Conservation (phyloP, 768 basidiomycete species). For the Trametopsis cervina region DNA sequence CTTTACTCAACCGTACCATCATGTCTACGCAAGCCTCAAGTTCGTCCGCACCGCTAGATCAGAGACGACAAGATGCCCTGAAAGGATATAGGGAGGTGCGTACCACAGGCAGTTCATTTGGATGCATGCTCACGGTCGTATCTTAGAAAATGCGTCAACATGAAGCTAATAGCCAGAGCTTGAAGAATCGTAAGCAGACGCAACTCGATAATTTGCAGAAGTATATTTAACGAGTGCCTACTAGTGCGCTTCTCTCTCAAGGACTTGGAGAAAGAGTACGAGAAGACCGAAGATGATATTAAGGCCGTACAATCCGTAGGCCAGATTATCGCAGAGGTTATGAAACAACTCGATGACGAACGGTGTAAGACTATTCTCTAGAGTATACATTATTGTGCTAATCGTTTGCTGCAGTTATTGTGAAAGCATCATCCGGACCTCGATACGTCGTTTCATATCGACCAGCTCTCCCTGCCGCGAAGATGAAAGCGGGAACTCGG, state of each 20-base stretch:
- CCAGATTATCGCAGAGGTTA: conserved; percentile 97
- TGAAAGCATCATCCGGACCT: conserved; percentile 97
- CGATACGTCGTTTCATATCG: conserved; percentile 98
- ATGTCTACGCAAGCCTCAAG: conserved; percentile 23
- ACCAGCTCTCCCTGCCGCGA: conserved; percentile 81
- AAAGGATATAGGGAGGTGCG: conserved; percentile 70
- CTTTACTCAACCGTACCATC: neutral
- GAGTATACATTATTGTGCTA: neutral
- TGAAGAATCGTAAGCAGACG: conserved; percentile 74
- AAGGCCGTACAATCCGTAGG: conserved; percentile 98
- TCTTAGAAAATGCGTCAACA: conserved; percentile 90
- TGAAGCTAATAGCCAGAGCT: conserved; percentile 74
- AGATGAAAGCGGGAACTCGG: conserved; percentile 90
- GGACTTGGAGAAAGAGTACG: conserved; percentile 81
- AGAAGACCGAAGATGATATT: conserved; percentile 97
- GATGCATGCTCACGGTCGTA: neutral
- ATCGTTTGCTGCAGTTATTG: conserved; percentile 63
- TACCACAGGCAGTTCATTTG: too few relatives aligned
- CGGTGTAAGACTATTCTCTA: conserved; percentile 68
- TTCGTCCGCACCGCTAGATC: conserved; percentile 49
- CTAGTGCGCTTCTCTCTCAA: conserved; percentile 89
- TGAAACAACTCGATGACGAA: conserved; percentile 98
- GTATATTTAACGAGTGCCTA: neutral
- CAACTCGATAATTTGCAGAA: neutral
- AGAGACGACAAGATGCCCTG: conserved; percentile 66